Percentiles rank a stretch among this genome's conserved stretches.
Evolutionary conservation across 1,284 basidiomycete species (phyloP).

Genomic region (Cystobasidiaceae sp.): DNA sequence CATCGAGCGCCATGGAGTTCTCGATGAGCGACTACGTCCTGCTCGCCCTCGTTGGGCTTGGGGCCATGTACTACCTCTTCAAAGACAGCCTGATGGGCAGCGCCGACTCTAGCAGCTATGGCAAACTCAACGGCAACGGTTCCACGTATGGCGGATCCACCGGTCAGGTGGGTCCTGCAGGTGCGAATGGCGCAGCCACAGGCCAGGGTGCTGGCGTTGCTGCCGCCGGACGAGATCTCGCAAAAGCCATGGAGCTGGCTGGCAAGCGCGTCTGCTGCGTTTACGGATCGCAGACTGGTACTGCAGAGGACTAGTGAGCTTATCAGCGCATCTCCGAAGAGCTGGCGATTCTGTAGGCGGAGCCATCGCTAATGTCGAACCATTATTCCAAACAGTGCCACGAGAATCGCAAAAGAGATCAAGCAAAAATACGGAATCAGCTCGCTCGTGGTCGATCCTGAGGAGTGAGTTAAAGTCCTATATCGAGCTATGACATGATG

Average conservation of each 20-base stretch:
- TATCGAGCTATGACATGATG: background rate
- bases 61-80: conserved; percentile 71
- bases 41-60: conserved; percentile 61
- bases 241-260: conserved; percentile 20
- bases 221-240: conserved; percentile 13
- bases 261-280: conserved; percentile 90
- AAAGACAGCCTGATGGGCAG: conserved; percentile 58
- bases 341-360: background rate
- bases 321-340: conserved; percentile 68
- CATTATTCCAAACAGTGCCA: conserved; percentile 38
- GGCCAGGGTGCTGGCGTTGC: conserved; percentile 3
- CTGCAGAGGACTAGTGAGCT: conserved; percentile 91
- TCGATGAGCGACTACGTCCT: conserved; percentile 62
- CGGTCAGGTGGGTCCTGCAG: conserved; percentile 27
- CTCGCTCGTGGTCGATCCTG: conserved; percentile 88
- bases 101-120: background rate
- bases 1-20: conserved; percentile 26
- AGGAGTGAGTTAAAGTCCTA: conserved; percentile 67
- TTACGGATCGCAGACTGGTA: conserved; percentile 94
- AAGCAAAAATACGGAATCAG: conserved; percentile 89
- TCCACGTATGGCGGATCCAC: conserved; percentile 10
- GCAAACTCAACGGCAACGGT: conserved; percentile 14
- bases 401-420: conserved; percentile 54
- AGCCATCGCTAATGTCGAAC: no score
- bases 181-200: background rate